phyloP scores from a whole-genome alignment of 345 rosid species.

The Citrus sp. region DNA sequence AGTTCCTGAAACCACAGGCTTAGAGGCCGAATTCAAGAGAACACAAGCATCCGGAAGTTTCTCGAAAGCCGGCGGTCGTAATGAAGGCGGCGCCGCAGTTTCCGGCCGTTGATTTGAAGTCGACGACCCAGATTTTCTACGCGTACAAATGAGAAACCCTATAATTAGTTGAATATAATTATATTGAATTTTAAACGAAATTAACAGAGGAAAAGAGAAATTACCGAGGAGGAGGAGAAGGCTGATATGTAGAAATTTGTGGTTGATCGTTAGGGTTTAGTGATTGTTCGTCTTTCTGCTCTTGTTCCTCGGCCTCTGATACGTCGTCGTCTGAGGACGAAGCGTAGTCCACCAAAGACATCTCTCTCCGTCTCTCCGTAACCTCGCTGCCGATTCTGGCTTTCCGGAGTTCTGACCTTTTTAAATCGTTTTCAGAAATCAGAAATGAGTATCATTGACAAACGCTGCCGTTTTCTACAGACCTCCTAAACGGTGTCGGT shows the following conservation, averaged over 20 bases:
- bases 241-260: constrained; percentile 15
- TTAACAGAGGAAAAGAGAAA: not conserved
- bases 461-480: too few species aligned
- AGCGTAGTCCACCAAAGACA: constrained; percentile 74
- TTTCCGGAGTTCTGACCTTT: not conserved
- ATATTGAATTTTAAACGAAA: not conserved
- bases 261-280: constrained; percentile 2
- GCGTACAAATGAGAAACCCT: constrained; percentile 4
- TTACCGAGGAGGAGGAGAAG: constrained; percentile 33
- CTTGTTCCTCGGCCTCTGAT: constrained; percentile 21
- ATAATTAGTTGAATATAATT: not conserved
- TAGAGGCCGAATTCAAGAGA: constrained; percentile 55
- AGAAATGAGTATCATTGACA: too few species aligned
- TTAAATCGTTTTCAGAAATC: too few species aligned
- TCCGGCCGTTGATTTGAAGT: constrained; percentile 18
- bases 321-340: constrained; percentile 61
- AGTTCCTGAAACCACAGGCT: constrained; percentile 24
- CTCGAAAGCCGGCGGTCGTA: constrained; percentile 21
- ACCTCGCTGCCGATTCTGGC: not conserved
- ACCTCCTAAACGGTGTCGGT: not conserved
- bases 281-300: constrained; percentile 3
- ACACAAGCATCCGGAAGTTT: constrained; percentile 84
- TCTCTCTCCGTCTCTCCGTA: constrained; percentile 11
- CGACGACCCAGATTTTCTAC: constrained; percentile 32
- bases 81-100: constrained; percentile 6